A percentile compares a stretch with the other conserved stretches of the same genome.
Evolutionary conservation across 352 stramenopile genomes (phyloP).

Genomic region (Pythium phragmitis): DNA sequence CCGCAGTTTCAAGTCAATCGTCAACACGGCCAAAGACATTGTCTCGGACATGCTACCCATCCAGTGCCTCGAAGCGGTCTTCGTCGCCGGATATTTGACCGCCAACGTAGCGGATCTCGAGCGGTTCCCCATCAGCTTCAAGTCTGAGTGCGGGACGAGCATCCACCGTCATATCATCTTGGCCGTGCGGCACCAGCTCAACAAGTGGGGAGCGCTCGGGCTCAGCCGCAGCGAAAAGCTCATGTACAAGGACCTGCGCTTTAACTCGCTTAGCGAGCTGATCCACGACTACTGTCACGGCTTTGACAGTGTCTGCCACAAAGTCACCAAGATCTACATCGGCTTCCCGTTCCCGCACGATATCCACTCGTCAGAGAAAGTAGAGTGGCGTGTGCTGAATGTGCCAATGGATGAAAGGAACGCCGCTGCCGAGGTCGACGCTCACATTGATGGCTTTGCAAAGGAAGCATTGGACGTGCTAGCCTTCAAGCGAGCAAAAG

Average conservation of each 20-base stretch:
- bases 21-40: slow-evolving; percentile 85
- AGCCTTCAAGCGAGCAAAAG: slow-evolving; percentile 62
- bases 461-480: slow-evolving; percentile 71
- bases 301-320: slow-evolving; percentile 66
- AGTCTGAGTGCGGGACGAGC: slow-evolving; percentile 56
- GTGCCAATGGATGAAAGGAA: slow-evolving; percentile 42
- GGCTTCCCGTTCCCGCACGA: slow-evolving; percentile 84
- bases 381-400: slow-evolving; percentile 86
- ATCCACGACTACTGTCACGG: slow-evolving; percentile 66
- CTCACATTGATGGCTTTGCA: slow-evolving; percentile 65
- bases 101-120: slow-evolving; percentile 63
- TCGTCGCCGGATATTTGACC: slow-evolving; percentile 80
- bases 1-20: slow-evolving; percentile 87
- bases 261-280: slow-evolving; percentile 72
- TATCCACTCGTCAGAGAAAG: slow-evolving; percentile 85
- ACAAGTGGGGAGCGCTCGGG: slow-evolving; percentile 81
- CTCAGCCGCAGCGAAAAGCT: slow-evolving; percentile 81
- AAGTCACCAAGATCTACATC: slow-evolving; percentile 76
- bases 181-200: slow-evolving; percentile 64
- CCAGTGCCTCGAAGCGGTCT: slow-evolving; percentile 88
- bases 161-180: slow-evolving; percentile 85
- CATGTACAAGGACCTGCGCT: slow-evolving; percentile 86
- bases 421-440: slow-evolving; percentile 44
- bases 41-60: slow-evolving; percentile 81
- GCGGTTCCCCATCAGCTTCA: slow-evolving; percentile 87